These are phyloP conservation scores for Sugiyamaella neomexicana DNA, from an alignment of 1,139 yeast genomes.

Conservation along the genomic window DNA sequence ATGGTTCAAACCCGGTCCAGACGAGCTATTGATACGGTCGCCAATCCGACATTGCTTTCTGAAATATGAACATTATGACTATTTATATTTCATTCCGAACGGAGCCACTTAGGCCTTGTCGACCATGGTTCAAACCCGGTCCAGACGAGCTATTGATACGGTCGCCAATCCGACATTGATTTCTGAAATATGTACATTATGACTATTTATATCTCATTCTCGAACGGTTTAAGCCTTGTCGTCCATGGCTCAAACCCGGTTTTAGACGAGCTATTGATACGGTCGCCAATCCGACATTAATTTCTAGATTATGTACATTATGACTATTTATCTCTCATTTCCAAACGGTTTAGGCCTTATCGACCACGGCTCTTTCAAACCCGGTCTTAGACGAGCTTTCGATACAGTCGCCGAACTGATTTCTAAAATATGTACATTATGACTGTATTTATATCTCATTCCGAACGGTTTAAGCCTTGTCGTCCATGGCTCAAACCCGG, in stretches of 20 bases:
- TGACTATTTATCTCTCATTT: not conserved
- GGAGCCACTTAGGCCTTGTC: too few relatives aligned
- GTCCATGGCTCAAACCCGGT: too few relatives aligned
- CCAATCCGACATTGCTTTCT: conserved; percentile 9
- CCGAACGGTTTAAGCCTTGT: too few relatives aligned
- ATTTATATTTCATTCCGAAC: too few relatives aligned
- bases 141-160: not conserved
- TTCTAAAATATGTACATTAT: conserved; percentile 5
- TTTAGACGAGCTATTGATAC: not conserved
- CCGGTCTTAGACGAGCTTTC: conserved; percentile 21
- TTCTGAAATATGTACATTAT: conserved; percentile 3
- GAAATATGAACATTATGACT: conserved; percentile 3
- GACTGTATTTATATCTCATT: not conserved
- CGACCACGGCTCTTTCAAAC: conserved; percentile 27
- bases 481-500: too few relatives aligned
- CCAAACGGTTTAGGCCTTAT: conserved; percentile 35
- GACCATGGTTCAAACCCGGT: too few relatives aligned
- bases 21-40: not conserved
- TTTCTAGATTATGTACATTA: conserved; percentile 6
- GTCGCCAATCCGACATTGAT: conserved; percentile 11
- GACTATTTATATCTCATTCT: not conserved
- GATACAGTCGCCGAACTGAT: conserved; percentile 1
- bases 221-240: too few relatives aligned
- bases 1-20: too few relatives aligned
- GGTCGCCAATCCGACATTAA: conserved; percentile 10